phyloP scores from a whole-genome alignment of 345 rosid genomes.

The Brassica carinata region DNA sequence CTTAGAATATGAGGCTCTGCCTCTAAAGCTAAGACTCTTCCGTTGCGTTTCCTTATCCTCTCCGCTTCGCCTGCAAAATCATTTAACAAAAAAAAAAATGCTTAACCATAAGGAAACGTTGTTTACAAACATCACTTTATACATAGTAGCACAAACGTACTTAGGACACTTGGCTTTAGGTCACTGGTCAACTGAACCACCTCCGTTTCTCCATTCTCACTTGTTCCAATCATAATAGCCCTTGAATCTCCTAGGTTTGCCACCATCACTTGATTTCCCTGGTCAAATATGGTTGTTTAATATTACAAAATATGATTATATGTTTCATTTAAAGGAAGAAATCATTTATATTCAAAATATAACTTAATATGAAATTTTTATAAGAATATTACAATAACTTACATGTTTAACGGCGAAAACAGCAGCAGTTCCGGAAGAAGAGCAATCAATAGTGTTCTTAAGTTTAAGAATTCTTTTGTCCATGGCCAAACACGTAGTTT shows the following conservation, averaged over 20 bases:
- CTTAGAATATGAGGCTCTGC: conserved; percentile 75
- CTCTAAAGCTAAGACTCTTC: conserved; percentile 70
- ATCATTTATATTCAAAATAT: neutral
- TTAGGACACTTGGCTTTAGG: conserved; percentile 71
- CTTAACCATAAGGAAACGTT: conserved; percentile 16
- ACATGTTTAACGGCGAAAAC: conserved; percentile 71
- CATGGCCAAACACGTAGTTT: conserved; percentile 63
- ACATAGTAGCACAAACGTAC: conserved; percentile 47
- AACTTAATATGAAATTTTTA: neutral
- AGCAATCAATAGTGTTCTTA: conserved; percentile 58
- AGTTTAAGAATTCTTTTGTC: conserved; percentile 70
- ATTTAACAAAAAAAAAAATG: conserved; percentile 3
- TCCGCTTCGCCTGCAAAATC: conserved; percentile 70
- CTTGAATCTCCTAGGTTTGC: conserved; percentile 95
- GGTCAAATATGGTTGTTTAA: conserved; percentile 1
- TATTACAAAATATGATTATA: neutral
- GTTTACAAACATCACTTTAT: neutral
- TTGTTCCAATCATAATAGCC: conserved; percentile 64
- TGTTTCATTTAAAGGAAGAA: neutral
- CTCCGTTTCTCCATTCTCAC: conserved; percentile 45
- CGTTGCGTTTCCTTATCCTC: conserved; percentile 69
- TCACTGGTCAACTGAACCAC: conserved; percentile 74
- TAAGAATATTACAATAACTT: neutral
- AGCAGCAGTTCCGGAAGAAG: conserved; percentile 83
- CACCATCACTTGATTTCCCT: conserved; percentile 72